Evolutionary conservation across 148 eudicot genomes (phyloP), one percentile per base, ranked within the genome.

Genomic region (Rhododendron ovatum): DNA sequence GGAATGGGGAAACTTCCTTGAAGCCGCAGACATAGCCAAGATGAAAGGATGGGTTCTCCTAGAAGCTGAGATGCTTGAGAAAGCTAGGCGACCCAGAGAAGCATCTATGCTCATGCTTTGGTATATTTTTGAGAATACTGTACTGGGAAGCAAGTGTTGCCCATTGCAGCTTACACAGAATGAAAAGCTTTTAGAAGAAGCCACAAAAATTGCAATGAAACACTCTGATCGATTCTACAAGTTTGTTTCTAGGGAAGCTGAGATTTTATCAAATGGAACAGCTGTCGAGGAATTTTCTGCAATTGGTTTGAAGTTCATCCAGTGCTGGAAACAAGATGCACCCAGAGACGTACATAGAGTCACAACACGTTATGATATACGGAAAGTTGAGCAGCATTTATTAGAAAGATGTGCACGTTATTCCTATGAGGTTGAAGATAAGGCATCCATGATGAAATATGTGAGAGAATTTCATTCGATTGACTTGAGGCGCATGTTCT

Each of bases 371-470:
- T 86, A 55, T 10, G 92, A 90, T 43, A 82, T 93, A 9, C 88
- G 86, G 53, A 43, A 14, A 76, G 81, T 87, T 55, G 92, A 89
- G 61, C 93, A 90, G 71, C 88, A 85, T 53, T 89, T 93, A 67
- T 85, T 94, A 22, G 94, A 93, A 82, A 89, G 87, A 37, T 89
- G 92, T 86, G 97, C 95, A 69, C 84, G 22, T 33, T 59, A 90
- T 73, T 89, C 82, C 35, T 53, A 90, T 43, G 86, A 84, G 12
- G 84, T 18, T 20, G 88, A 84, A 80, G 93, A 92, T 88, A 87
- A 78, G 24, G 69, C 81, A 26, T 78, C 86, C 26, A 89, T 94
- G 92, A 90, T 93, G 95, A 89, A 89, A 81, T 92, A 87, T 78
- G 95, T 94, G 6, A 88, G 86, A 86, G 90, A 90, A 61, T 93